A percentile compares a stretch with the other conserved stretches of the same genome.
Evolutionary conservation across 495 filamentous ascomycete species (phyloP).

Genomic region (Daldinia childiae): DNA sequence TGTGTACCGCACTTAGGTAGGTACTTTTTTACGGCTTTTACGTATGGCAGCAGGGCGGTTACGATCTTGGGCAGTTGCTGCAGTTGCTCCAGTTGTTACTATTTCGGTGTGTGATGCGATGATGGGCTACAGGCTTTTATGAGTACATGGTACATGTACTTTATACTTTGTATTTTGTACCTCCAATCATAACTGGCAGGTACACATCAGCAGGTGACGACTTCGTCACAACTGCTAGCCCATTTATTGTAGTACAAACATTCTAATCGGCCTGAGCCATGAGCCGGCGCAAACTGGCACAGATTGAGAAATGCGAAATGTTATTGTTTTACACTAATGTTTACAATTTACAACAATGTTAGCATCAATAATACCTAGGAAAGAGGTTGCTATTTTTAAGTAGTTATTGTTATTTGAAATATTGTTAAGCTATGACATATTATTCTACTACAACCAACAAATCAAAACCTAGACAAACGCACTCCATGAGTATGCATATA

Average conservation of each 20-base stretch:
- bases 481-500: neutral
- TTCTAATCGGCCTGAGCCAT: neutral
- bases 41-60: neutral
- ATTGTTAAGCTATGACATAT: neutral
- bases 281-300: neutral
- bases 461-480: neutral
- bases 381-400: neutral
- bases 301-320: neutral
- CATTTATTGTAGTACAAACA: neutral
- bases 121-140: neutral
- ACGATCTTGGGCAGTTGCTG: neutral
- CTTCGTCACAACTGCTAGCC: neutral
- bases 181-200: neutral
- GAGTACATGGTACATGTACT: neutral
- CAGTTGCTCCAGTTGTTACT: neutral
- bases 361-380: neutral
- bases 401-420: no score
- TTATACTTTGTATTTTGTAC: neutral
- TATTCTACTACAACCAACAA: neutral
- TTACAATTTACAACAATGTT: neutral
- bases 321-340: neutral
- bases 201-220: slow-evolving; percentile 3
- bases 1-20: neutral
- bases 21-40: no score
- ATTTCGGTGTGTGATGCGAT: slow-evolving; percentile 7